Base-by-base conservation (phyloP, 106 monocot species). In the Phalaenopsis equestris region DNA sequence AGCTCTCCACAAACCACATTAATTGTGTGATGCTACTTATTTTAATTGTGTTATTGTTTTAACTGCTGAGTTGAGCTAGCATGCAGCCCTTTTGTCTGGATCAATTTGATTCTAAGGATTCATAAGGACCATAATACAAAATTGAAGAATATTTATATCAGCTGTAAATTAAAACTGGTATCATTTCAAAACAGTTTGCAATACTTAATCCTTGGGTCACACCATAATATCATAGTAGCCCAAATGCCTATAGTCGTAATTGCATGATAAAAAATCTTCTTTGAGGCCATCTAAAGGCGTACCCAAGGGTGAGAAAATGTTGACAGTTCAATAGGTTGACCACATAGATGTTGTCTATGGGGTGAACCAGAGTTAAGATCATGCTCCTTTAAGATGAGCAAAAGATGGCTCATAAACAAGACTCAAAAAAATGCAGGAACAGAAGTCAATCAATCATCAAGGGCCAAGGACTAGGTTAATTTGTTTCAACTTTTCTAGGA, bases 1-100 rank as follows among this genome's bases (percentile, higher is more conserved):
- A 74, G 43, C 19, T 45, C 4, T 74, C 18, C 74, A 74, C 15
- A 5, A 42, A 36, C 14, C 43, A 42, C 70, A 70, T 39, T 39
- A 70, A n/a, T 65, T 65, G 64, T 65, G 38, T 39, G 4, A 70
- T 39, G 70, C 17, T 74, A 21, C 3, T 74, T 74, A 42, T 45
- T 74, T 19, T n/a, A 74, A 38, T 41, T 72, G 36, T 45, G 45
- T 38, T 8, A 38, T 41, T 72, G 36, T 45, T 74, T 38, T 8
- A 1, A 18, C 43, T 19, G 15, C 74, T 74, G 18, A 74, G 74
- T n/a, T 18, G 5, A 74, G 74, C 74, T 7, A 11, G 6, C 70
- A 70, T 74, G 18, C 74, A 74, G 36, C 74, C 45, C 74, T 18
- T 74, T 45, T 70, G 24, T 39, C 14, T n/a, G n/a, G 70, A 70